Conservation (phyloP, 2,329 filamentous ascomycete species). For the Botrytis hyacinthi region DNA sequence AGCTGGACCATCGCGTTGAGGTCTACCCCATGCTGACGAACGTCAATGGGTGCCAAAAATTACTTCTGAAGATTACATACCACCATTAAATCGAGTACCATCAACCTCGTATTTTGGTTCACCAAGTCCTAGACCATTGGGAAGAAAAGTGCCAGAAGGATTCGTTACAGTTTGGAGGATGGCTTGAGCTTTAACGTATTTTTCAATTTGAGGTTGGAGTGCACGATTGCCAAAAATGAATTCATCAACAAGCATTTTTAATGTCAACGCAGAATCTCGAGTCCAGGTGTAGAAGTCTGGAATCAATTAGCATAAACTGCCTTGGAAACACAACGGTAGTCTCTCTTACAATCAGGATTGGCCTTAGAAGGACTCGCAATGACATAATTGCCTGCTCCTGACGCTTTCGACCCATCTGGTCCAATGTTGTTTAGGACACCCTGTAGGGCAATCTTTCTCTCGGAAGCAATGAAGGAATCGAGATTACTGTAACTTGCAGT, state of each 20-base stretch:
- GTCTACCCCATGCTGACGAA: slow-evolving; percentile 49
- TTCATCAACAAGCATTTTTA: slow-evolving; percentile 67
- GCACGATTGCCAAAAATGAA: slow-evolving; percentile 53
- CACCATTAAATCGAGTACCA: slow-evolving; percentile 58
- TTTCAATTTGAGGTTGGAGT: slow-evolving; percentile 54
- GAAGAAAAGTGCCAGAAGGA: slow-evolving; percentile 44
- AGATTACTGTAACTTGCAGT: slow-evolving; percentile 26
- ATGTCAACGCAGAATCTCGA: slow-evolving; percentile 68
- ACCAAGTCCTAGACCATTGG: slow-evolving; percentile 53
- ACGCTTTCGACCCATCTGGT: slow-evolving; percentile 47
- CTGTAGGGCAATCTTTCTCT: slow-evolving; percentile 49
- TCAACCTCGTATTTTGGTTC: slow-evolving; percentile 73
- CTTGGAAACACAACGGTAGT: not conserved
- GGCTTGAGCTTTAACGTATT: slow-evolving; percentile 67
- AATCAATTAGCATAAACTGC: slow-evolving; percentile 16
- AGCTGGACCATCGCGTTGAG: slow-evolving; percentile 76
- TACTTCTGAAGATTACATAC: not conserved
- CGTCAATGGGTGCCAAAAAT: not conserved
- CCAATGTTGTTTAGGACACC: slow-evolving; percentile 57
- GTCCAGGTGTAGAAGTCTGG: slow-evolving; percentile 78
- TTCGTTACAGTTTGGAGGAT: slow-evolving; percentile 56
- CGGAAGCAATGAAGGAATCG: slow-evolving; percentile 43
- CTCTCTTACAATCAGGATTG: slow-evolving; percentile 51
- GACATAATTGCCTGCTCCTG: slow-evolving; percentile 51
- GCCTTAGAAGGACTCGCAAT: slow-evolving; percentile 55